Conservation (phyloP, 2,329 filamentous ascomycete genomes). For the Emmonsiellopsis sp. region DNA sequence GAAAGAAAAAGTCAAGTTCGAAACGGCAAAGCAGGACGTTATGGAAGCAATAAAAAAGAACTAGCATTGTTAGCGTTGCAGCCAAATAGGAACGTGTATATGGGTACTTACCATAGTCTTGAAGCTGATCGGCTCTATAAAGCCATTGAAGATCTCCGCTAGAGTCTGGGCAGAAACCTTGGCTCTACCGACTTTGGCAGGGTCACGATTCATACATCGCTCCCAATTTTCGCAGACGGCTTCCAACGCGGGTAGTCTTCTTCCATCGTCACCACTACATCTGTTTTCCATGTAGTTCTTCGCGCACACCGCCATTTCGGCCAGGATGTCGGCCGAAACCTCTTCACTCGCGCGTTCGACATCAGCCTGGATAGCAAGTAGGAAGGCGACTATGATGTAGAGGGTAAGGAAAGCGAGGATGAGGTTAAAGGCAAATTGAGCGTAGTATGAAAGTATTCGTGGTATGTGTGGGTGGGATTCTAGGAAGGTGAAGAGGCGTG, state of each 20-base stretch:
- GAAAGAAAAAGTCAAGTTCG: constrained; percentile 51
- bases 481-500: constrained; percentile 51
- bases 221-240: constrained; percentile 70
- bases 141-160: constrained; percentile 86
- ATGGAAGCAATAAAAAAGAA: constrained; percentile 28
- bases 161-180: constrained; percentile 79
- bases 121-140: constrained; percentile 80
- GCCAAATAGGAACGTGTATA: neutral
- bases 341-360: constrained; percentile 62
- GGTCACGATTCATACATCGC: constrained; percentile 77
- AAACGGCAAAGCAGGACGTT: constrained; percentile 45
- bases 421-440: constrained; percentile 48
- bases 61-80: constrained; percentile 12
- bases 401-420: constrained; percentile 39
- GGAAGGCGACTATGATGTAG: constrained; percentile 61
- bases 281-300: constrained; percentile 66
- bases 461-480: constrained; percentile 57
- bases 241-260: constrained; percentile 62
- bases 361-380: constrained; percentile 62
- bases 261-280: constrained; percentile 52
- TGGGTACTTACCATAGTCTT: constrained; percentile 57
- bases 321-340: constrained; percentile 58
- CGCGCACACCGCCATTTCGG: constrained; percentile 64
- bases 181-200: constrained; percentile 65
- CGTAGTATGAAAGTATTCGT: constrained; percentile 56